Evolutionary conservation across 768 basidiomycete species (phyloP).

Genomic region (Russula earlei): DNA sequence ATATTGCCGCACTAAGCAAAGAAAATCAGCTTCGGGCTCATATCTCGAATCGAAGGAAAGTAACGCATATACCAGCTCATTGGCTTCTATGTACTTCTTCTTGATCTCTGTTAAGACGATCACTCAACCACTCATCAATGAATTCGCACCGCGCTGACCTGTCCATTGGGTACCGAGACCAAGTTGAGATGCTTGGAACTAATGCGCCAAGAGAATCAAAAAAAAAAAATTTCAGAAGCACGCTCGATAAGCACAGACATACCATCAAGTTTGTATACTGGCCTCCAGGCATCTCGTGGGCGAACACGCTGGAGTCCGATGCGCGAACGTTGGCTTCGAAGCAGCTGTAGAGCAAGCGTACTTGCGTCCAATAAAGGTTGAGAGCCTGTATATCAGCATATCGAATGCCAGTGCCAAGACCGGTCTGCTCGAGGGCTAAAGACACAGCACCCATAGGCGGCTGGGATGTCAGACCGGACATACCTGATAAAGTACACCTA

Average conservation of each 20-base stretch:
- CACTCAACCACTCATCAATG: background rate
- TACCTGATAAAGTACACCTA: constrained; percentile 43
- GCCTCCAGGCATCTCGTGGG: constrained; percentile 99
- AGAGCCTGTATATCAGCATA: constrained; percentile 96
- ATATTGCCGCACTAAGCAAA: constrained; percentile 79
- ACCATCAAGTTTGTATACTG: constrained; percentile 94
- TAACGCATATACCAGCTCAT: constrained; percentile 61
- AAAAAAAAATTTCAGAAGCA: constrained; percentile 19
- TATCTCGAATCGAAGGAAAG: constrained; percentile 9
- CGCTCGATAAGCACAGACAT: constrained; percentile 21
- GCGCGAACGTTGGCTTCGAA: constrained; percentile 98
- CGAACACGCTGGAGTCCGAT: constrained; percentile 96
- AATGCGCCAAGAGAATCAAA: constrained; percentile 14
- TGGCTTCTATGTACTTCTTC: constrained; percentile 97
- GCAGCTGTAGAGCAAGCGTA: constrained; percentile 88
- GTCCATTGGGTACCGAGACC: constrained; percentile 97
- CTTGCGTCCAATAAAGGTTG: constrained; percentile 97
- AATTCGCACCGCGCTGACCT: constrained; percentile 34
- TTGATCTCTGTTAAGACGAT: constrained; percentile 62
- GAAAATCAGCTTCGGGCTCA: background rate
- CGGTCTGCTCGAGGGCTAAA: constrained; percentile 89
- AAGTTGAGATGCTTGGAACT: constrained; percentile 98
- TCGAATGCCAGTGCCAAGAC: constrained; percentile 89
- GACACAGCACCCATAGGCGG: constrained; percentile 98
- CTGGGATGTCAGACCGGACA: constrained; percentile 97